Evolutionary conservation across 805 yeast species (phyloP), one percentile per base, ranked within the genome.

Genomic region (Debaryomyces castellii): DNA sequence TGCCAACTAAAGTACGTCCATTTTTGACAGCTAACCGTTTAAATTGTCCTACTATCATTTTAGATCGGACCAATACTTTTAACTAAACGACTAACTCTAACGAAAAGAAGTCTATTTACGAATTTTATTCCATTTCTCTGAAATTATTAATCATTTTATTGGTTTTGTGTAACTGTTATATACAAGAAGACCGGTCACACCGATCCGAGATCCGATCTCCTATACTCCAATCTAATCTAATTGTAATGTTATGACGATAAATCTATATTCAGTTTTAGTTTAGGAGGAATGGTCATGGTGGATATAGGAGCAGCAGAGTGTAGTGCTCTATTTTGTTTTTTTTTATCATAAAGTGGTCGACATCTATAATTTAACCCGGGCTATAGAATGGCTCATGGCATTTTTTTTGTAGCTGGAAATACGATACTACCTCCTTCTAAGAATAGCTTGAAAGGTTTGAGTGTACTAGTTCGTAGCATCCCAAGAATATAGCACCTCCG

Each of bases 401-500:
- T n/a, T n/a, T n/a, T n/a, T n/a, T n/a, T n/a, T n/a, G n/a, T n/a
- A n/a, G n/a, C n/a, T n/a, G n/a, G n/a, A n/a, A 25, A 25, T 25
- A 25, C 11, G n/a, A 25, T 25, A 6, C 3, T 9, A 30, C 14
- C 20, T 35, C 12, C 6, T 35, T 20, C 24, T 21, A 5, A 5
- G 7, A 3, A 20, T 35, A 45, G 3, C 47, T 11, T 5, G 49
- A 39, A 40, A 74, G 59, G n/a, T 60, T 51, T 8, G 74, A 59
- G 51, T 73, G 75, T 9, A 81, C 85, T 18, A 83, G 64, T 66
- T 95, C 99, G 60, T 94, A 94, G 45, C 89, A 88, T 4, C 99
- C 99, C 46, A 94, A 72, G 71, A 95, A 94, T 14, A 95, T 90
- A 14, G 98, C 97, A 23, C 99, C 99, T 17, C 99, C 99, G 4